Evolutionary conservation across 495 filamentous ascomycete species (phyloP).

Genomic region (Staphylotrichum tortipilum): DNA sequence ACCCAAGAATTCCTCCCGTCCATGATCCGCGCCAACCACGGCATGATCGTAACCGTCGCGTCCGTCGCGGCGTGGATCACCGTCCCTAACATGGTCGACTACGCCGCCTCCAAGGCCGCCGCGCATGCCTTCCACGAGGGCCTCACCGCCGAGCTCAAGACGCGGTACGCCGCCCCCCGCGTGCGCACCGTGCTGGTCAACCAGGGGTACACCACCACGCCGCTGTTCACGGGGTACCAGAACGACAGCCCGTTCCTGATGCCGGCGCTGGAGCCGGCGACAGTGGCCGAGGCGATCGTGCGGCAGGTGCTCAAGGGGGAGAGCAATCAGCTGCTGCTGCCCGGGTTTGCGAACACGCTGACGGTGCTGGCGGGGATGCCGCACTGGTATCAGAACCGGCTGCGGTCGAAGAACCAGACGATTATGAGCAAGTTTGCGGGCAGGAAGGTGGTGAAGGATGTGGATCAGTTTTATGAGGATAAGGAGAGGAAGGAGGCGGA

Average conservation of each 20-base stretch:
- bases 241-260: conserved; percentile 44
- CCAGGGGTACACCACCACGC: conserved; percentile 54
- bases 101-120: conserved; percentile 59
- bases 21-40: conserved; percentile 57
- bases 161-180: conserved; percentile 51
- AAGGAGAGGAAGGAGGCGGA: conserved; percentile 19
- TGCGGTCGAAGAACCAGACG: conserved; percentile 27
- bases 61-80: conserved; percentile 50
- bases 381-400: conserved; percentile 36
- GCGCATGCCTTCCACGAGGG: conserved; percentile 63
- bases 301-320: conserved; percentile 47
- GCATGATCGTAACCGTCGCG: conserved; percentile 68
- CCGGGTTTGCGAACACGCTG: conserved; percentile 31
- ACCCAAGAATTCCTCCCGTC: conserved; percentile 57
- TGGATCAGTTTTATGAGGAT: conserved; percentile 32
- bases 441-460: conserved; percentile 41
- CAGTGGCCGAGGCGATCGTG: conserved; percentile 56
- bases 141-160: conserved; percentile 51
- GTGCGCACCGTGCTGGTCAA: conserved; percentile 60
- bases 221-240: conserved; percentile 51
- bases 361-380: conserved; percentile 31
- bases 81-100: conserved; percentile 59
- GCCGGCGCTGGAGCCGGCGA: conserved; percentile 51
- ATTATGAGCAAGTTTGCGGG: conserved; percentile 41
- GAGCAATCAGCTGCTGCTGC: conserved; percentile 51